A percentile compares a stretch with the other conserved stretches of the same genome.
phyloP scores from a whole-genome alignment of 345 rosid genomes.

The Salix viminalis region DNA sequence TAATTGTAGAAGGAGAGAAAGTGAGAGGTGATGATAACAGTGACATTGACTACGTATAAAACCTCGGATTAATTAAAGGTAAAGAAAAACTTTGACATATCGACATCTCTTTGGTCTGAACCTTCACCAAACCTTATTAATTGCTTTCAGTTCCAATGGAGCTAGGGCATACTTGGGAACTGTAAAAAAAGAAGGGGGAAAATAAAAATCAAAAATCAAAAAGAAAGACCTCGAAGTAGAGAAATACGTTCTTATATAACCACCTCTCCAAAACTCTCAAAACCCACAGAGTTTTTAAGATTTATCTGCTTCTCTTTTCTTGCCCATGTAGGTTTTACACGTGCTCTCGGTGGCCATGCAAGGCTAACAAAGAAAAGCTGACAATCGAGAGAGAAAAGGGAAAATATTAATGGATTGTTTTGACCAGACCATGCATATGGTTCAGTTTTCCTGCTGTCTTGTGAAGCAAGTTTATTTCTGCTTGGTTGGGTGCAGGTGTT shows the following conservation, averaged over 20 bases:
- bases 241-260: not conserved
- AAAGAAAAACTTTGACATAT: conserved; percentile 14
- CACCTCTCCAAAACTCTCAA: not conserved
- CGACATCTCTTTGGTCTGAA: conserved; percentile 19
- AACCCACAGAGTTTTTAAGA: not conserved
- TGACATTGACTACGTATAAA: conserved; percentile 16
- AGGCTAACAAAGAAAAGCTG: conserved; percentile 1
- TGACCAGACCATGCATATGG: not conserved
- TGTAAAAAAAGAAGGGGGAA: not conserved
- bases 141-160: conserved; percentile 14
- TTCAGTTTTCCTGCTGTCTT: not conserved
- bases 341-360: not conserved
- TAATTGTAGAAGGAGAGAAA: not conserved
- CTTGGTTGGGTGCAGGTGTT: not conserved
- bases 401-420: not conserved
- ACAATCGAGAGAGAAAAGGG: not conserved
- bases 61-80: conserved; percentile 17
- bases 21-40: not conserved
- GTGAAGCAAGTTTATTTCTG: not conserved
- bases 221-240: not conserved
- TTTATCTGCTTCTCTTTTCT: not conserved
- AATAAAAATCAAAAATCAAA: not conserved
- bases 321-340: not conserved
- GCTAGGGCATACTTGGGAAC: not conserved
- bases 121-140: conserved; percentile 31